phyloP scores from a whole-genome alignment of 805 yeast species.

The Saccharomycopsis sp. region DNA sequence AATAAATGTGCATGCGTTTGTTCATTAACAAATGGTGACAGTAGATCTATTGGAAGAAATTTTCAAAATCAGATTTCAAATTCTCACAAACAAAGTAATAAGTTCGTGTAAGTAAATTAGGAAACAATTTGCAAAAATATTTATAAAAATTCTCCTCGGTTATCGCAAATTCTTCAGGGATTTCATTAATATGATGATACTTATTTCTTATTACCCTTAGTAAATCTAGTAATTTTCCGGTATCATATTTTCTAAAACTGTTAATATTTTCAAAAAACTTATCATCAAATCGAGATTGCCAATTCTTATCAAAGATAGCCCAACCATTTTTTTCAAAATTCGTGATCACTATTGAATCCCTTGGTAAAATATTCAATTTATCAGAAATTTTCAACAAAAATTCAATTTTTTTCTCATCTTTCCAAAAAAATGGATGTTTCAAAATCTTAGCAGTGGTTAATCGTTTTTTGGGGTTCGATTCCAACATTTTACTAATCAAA shows the following conservation, averaged over 20 bases:
- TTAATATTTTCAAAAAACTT: slow-evolving; percentile 77
- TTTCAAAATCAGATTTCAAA: slow-evolving; percentile 48
- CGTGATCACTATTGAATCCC: slow-evolving; percentile 56
- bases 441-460: slow-evolving; percentile 65
- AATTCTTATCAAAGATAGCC: slow-evolving; percentile 45
- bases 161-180: slow-evolving; percentile 57
- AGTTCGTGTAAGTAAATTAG: slow-evolving; percentile 67
- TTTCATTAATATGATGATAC: slow-evolving; percentile 88
- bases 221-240: slow-evolving; percentile 73
- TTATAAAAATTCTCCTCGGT: slow-evolving; percentile 76
- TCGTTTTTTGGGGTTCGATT: slow-evolving; percentile 55
- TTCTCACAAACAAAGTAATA: slow-evolving; percentile 55
- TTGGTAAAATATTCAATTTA: slow-evolving; percentile 74
- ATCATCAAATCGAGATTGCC: slow-evolving; percentile 72
- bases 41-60: slow-evolving; percentile 25
- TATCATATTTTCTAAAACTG: slow-evolving; percentile 81
- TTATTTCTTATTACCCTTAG: slow-evolving; percentile 87
- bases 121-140: slow-evolving; percentile 72
- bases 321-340: slow-evolving; percentile 47
- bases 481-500: slow-evolving; percentile 67
- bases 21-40: too few relatives aligned
- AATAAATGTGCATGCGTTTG: too few relatives aligned
- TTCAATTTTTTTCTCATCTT: slow-evolving; percentile 61
- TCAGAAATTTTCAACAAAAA: slow-evolving; percentile 85
- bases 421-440: slow-evolving; percentile 89